Evolutionary conservation across 164 flowering plant species (phyloP), one percentile per base, ranked within the genome.

Genomic region (Dillenia turbinata): DNA sequence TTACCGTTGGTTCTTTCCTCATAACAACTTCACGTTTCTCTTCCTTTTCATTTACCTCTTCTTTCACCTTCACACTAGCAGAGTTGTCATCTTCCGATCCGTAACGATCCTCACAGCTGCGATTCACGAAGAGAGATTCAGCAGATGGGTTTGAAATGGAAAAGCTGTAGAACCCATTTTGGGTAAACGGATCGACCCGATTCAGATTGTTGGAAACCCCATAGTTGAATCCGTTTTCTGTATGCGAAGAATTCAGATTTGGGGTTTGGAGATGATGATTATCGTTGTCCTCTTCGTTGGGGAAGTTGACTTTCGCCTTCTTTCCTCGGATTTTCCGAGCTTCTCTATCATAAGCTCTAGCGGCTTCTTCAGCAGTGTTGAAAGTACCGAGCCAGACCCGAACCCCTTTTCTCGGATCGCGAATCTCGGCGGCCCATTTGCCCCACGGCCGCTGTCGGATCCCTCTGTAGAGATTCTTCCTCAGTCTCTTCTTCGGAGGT

Each of bases 341-440:
- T 59, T 85, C 98, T 44, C 66, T 70, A 73, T 92, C 98, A 69
- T 92, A 93, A 19, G 98, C 98, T 26, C 93, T 69, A 0, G 98
- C 98, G 2, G 98, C 98, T 62, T 90, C 96, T 70, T 88, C 96
- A 9, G 98, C 89, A 1, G 98, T 90, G 79, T 82, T 85, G 77
- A 81, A 93, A 6, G 98, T 93, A 3, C 98, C 98, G 10, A 93
- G 76, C 98, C 98, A 90, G 12, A 93, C 96, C 14, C 98, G 71
- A 19, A 90, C 91, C 9, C 98, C 98, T 72, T 93, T 93, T 13
- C 96, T 71, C 6, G 96, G 98, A 57, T 93, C 98, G 5, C 98
- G 89, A 48, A 93, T 93, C 77, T 93, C 98, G 1, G 98, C 96
- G 0, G 98, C 98, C 95, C 93, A 89, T 79, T 89, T 89, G 2